A percentile compares a stretch with the other conserved stretches of the same genome.
These are phyloP conservation scores for Musa troglodytarum DNA, from an alignment of 176 grass and related monocot genomes.

Conservation along the genomic window DNA sequence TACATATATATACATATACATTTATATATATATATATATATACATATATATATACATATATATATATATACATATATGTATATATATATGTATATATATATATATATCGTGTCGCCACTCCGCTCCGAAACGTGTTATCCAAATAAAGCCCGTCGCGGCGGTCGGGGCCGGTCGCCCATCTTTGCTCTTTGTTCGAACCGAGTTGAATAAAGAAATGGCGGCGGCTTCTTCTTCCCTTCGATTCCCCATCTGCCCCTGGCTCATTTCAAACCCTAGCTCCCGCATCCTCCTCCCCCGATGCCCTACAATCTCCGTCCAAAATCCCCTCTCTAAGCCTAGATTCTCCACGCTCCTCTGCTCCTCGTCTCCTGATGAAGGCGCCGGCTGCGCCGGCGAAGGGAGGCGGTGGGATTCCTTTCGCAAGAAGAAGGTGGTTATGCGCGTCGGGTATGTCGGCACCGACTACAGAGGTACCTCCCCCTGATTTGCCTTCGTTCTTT, in stretches of 20 bases:
- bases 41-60: too few relatives aligned
- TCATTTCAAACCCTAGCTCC: slow-evolving; percentile 5
- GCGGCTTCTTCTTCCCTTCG: slow-evolving; percentile 41
- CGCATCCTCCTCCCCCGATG: not conserved
- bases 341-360: slow-evolving; percentile 23
- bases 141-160: too few relatives aligned
- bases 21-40: too few relatives aligned
- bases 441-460: slow-evolving; percentile 73
- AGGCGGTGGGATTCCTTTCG: slow-evolving; percentile 62
- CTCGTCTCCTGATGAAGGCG: not conserved
- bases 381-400: slow-evolving; percentile 9
- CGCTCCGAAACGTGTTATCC: too few relatives aligned
- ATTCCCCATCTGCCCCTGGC: slow-evolving; percentile 28
- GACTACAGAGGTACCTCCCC: slow-evolving; percentile 58
- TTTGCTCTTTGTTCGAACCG: not conserved
- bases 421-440: slow-evolving; percentile 90
- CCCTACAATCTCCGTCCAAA: not conserved
- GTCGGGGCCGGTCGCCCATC: not conserved
- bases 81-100: too few relatives aligned
- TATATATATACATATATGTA: too few relatives aligned
- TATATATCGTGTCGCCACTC: too few relatives aligned
- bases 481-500: not conserved
- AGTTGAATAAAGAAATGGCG: not conserved
- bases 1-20: too few relatives aligned
- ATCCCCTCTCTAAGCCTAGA: slow-evolving; percentile 16